Percentiles rank a stretch among this genome's conserved stretches.
Evolutionary conservation across 768 basidiomycete genomes (phyloP).

Genomic region (Pseudohyphozyma bogoriensis): DNA sequence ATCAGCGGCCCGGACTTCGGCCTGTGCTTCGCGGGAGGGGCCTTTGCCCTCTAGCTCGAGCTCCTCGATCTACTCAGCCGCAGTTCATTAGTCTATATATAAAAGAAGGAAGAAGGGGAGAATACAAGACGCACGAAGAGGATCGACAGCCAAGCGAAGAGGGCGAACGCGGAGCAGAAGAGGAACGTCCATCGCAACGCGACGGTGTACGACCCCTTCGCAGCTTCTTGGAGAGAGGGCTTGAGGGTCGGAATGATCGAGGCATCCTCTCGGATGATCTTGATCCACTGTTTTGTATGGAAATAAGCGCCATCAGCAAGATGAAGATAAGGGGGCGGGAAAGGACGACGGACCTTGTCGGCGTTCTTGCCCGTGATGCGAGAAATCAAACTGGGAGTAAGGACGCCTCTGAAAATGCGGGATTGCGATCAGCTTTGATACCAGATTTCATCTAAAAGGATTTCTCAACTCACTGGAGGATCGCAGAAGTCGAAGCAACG

Average conservation of each 20-base stretch:
- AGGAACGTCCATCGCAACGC: conserved; percentile 54
- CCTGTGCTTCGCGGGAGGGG: no score
- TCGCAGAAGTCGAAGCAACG: conserved; percentile 71
- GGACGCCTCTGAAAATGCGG: conserved; percentile 46
- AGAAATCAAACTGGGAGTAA: conserved; percentile 56
- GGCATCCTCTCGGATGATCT: conserved; percentile 51
- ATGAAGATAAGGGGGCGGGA: background rate
- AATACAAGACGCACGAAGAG: conserved; percentile 57
- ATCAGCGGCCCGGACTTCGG: no score
- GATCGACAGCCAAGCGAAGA: conserved; percentile 38
- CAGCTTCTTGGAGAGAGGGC: conserved; percentile 46
- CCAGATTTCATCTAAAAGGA: background rate
- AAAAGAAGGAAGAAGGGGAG: no score
- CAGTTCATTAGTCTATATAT: no score
- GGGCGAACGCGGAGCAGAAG: conserved; percentile 56
- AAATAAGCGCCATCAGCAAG: conserved; percentile 8
- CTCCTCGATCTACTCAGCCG: no score
- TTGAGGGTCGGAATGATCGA: conserved; percentile 56
- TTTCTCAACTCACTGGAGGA: conserved; percentile 55
- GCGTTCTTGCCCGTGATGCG: conserved; percentile 67
- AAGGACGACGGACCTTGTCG: conserved; percentile 52
- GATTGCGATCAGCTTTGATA: background rate
- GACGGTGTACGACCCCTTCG: conserved; percentile 52
- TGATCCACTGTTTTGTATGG: conserved; percentile 44
- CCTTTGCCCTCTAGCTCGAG: no score